Evolutionary conservation across 331 rosid species (phyloP), one percentile per base, ranked within the genome.

Genomic region (Rosa hybrid): DNA sequence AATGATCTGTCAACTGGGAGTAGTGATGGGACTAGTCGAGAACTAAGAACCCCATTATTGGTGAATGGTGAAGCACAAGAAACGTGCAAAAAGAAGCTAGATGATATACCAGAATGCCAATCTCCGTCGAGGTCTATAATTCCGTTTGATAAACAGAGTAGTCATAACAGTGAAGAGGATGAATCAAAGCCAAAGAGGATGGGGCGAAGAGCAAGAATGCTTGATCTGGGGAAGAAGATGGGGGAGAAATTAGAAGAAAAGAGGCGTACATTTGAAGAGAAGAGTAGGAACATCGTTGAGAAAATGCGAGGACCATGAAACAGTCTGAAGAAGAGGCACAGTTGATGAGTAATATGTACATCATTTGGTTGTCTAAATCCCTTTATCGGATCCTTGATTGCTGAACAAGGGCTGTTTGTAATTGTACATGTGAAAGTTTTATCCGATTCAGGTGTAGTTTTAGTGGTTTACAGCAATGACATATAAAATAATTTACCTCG

Each of bases 221-320:
- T 89, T 62, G 97, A 91, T 84, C 80, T 93, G 67, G 81, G 90
- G 74, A 96, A 88, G 90, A 96, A 81, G 87, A 69, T 96, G 98
- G 87, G 93, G 16, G 94, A 93, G 84, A 96, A 91, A 84, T 82
- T 93, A 16, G 99, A 93, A 87, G 97, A 96, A 82, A 93, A 93
- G 86, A 92, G 87, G 87, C 93, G 97, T n/a, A 82, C 88, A 63
- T 63, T 94, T 3, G 98, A 89, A 85, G 99, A 95, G 81, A 94
- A 85, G 87, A 83, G 97, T 78, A 83, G 95, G 71, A 72, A 69
- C 82, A 90, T 95, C 53, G 98, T 91, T 53, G 99, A 91, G 83
- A 95, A 91, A 82, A 95, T 95, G 99, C 85, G 91, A 82, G 97
- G 89, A 63, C 84, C 96, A 34, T 90, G 89, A 90, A 76, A 87